phyloP scores from a whole-genome alignment of 2,329 filamentous ascomycete genomes.

The Clarireedia hainanense region DNA sequence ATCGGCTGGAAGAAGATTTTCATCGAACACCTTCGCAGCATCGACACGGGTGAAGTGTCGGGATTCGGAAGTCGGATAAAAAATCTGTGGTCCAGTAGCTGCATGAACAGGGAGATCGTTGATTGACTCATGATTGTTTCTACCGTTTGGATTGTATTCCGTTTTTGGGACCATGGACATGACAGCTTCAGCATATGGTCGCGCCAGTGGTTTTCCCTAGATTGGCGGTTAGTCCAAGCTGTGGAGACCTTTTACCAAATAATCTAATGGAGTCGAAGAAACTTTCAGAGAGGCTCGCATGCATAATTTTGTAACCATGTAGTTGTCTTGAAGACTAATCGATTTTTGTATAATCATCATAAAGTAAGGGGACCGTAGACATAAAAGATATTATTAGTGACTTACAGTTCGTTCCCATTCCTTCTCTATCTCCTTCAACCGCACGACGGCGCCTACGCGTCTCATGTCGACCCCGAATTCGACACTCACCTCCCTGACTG shows the following conservation, averaged over 20 bases:
- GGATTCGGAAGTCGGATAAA: conserved; percentile 55
- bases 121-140: conserved; percentile 48
- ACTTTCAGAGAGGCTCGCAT: conserved; percentile 67
- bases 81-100: conserved; percentile 56
- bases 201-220: conserved; percentile 70
- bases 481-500: conserved; percentile 55
- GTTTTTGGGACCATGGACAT: conserved; percentile 72
- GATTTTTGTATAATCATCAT: conserved; percentile 70
- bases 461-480: conserved; percentile 59
- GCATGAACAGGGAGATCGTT: conserved; percentile 59
- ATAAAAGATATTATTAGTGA: conserved; percentile 18
- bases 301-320: conserved; percentile 79
- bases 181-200: conserved; percentile 68
- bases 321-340: conserved; percentile 99
- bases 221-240: conserved; percentile 15
- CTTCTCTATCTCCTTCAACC: conserved; percentile 62
- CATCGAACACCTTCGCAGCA: conserved; percentile 56
- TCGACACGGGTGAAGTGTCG: conserved; percentile 56
- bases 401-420: conserved; percentile 58
- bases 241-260: conserved; percentile 10
- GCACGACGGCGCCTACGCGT: conserved; percentile 61
- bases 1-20: conserved; percentile 52
- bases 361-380: conserved; percentile 13
- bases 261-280: conserved; percentile 10
- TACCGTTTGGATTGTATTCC: conserved; percentile 47